Base-by-base conservation (phyloP, 2,329 filamentous ascomycete genomes). In the Colletotrichum tamarilloi region DNA sequence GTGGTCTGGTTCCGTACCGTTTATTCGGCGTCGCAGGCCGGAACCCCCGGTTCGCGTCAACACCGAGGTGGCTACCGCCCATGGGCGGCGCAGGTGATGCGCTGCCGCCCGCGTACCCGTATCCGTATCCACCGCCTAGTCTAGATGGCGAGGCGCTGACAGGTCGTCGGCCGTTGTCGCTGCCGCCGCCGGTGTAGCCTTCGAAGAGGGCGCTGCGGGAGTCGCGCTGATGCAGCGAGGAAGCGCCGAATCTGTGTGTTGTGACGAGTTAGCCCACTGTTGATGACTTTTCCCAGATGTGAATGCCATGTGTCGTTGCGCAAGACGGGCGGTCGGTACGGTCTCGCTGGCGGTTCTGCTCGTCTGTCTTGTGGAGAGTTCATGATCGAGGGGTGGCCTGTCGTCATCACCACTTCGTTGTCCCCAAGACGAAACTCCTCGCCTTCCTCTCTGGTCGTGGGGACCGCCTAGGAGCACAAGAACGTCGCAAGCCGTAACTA, bases 191-290 rank as follows among this genome's bases (percentile, higher is more conserved):
- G 75, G 88, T 91, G 83, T 95, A 95, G 77, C 92, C 91, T 77
- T 93, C 92, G 84, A 95, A 95, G 76, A 95, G 90, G 76, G 92
- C 91, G 80, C 90, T 92, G 79, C 93, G 87, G 79, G 91, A 88
- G 85, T 94, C 87, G 85, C 93, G 89, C 85, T 95, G 93, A 82
- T 94, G 93, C 75, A 94, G 89, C 76, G 88, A 88, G 60, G 91
- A 92, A 78, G 88, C 84, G 77, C 90, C 88, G 82, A 94, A 94
- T 85, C 92, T 93, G 56, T 60, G 74, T 3, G 57, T 52, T 12
- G 26, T 2, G 24, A 26, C 8, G n/a, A 30, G 6, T 19, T n/a
- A 64, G 14, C 28, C 32, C 46, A 63, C 42, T 22, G 16, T 32
- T 16, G 4, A 16, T 6, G 35, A 28, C 22, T 26, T 11, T 46